Percentiles rank a stretch among this genome's conserved stretches.
These are phyloP conservation scores for Trichosporon ovoides DNA, from an alignment of 1,284 basidiomycete genomes.

Conservation along the genomic window DNA sequence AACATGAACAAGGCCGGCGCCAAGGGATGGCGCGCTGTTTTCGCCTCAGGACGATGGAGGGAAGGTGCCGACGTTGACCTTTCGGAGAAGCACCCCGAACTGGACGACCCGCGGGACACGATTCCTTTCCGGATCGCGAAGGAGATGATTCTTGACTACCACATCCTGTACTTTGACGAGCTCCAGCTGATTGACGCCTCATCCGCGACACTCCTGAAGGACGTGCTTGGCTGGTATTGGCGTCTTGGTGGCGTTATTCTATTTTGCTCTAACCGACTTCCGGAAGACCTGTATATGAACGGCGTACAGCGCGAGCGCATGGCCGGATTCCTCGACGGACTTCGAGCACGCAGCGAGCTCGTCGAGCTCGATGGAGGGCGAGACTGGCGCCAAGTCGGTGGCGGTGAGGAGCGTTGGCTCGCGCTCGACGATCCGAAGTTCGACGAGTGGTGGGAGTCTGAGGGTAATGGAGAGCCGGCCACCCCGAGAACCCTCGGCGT, in stretches of 20 bases:
- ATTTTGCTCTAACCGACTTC: constrained; percentile 58
- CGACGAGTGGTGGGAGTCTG: constrained; percentile 35
- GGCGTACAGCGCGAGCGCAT: constrained; percentile 63
- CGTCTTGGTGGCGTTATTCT: constrained; percentile 65
- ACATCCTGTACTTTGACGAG: constrained; percentile 60
- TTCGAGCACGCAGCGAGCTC: constrained; percentile 61
- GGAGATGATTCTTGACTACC: constrained; percentile 48
- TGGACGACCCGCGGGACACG: constrained; percentile 39
- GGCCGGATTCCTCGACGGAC: constrained; percentile 60
- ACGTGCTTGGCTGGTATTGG: constrained; percentile 70
- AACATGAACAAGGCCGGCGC: constrained; percentile 38
- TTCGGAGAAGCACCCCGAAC: constrained; percentile 12
- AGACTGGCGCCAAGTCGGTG: constrained; percentile 47
- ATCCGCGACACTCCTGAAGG: constrained; percentile 61
- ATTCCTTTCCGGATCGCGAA: constrained; percentile 48
- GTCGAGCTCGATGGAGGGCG: constrained; percentile 54
- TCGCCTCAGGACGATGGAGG: constrained; percentile 49
- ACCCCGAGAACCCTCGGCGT: constrained; percentile 44
- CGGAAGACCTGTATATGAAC: constrained; percentile 64
- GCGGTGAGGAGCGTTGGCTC: constrained; percentile 25
- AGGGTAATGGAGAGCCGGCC: constrained; percentile 11
- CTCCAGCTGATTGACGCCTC: constrained; percentile 67
- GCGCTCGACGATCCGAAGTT: constrained; percentile 32
- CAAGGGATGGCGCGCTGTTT: constrained; percentile 46
- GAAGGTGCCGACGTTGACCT: constrained; percentile 30